Percentiles rank a stretch among this genome's conserved stretches.
Conservation (phyloP, 805 yeast genomes). For the Henningerozyma blattae region DNA sequence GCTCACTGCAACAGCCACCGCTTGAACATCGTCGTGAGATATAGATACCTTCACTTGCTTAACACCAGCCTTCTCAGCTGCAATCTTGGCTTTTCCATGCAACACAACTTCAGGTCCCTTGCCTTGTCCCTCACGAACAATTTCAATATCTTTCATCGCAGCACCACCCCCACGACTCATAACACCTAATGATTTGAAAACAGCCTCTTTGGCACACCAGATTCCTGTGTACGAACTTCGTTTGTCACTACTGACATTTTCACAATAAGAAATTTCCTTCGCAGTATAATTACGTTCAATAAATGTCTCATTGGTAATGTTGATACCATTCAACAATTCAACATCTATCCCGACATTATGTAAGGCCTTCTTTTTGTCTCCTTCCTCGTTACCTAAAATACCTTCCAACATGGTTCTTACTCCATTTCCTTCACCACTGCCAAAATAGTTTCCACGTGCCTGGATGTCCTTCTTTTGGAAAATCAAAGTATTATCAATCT, state of each 20-base stretch:
- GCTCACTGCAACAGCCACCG: constrained; percentile 89
- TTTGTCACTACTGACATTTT: constrained; percentile 58
- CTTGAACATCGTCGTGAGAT: constrained; percentile 93
- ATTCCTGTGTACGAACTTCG: constrained; percentile 86
- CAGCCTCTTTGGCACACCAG: constrained; percentile 99
- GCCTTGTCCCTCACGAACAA: constrained; percentile 60
- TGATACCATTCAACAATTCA: constrained; percentile 72
- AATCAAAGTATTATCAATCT: constrained; percentile 27
- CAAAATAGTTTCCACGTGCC: constrained; percentile 29
- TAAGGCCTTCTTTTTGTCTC: constrained; percentile 29
- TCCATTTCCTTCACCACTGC: constrained; percentile 42
- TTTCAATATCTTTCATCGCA: constrained; percentile 81
- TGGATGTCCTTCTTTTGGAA: constrained; percentile 44
- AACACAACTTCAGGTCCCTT: constrained; percentile 78
- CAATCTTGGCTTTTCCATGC: constrained; percentile 61
- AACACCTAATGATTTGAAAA: constrained; percentile 88
- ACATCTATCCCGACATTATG: constrained; percentile 86
- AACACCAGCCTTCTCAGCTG: constrained; percentile 63
- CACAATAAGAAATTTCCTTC: constrained; percentile 70
- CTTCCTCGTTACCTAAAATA: constrained; percentile 14
- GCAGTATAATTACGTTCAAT: constrained; percentile 84
- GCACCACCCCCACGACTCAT: constrained; percentile 93
- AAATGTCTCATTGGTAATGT: constrained; percentile 82
- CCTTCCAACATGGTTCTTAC: constrained; percentile 40
- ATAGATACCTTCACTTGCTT: constrained; percentile 73